Conservation (phyloP, 306 rosid genomes). For the Myrica gale region DNA sequence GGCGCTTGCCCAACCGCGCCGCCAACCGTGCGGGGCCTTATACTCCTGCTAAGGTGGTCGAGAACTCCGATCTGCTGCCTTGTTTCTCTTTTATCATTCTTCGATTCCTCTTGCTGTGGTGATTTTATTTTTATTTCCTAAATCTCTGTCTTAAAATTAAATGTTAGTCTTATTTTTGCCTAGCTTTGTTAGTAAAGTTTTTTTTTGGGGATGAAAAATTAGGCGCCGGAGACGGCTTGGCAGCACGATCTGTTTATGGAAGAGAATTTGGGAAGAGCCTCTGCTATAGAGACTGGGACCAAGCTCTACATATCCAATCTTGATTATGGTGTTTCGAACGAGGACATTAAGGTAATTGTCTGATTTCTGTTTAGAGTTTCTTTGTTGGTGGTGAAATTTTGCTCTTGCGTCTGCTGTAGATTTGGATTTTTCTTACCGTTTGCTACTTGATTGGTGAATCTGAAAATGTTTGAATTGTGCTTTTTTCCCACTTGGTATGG, state of each 20-base stretch:
- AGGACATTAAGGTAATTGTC: constrained; percentile 73
- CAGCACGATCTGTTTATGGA: constrained; percentile 78
- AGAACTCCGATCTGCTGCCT: background rate
- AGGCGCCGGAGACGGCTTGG: constrained; percentile 96
- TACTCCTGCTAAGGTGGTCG: constrained; percentile 47
- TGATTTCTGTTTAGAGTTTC: no score
- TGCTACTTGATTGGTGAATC: background rate
- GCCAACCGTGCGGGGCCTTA: constrained; percentile 70
- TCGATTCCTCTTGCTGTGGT: background rate
- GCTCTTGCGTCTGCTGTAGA: background rate
- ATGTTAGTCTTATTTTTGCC: background rate
- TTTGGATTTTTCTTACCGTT: background rate
- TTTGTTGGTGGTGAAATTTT: background rate
- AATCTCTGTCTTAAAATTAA: background rate
- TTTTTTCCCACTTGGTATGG: no score
- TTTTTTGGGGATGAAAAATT: constrained; percentile 20
- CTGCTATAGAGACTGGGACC: constrained; percentile 88
- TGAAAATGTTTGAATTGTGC: background rate
- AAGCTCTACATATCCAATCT: constrained; percentile 88
- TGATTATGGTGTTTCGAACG: constrained; percentile 90
- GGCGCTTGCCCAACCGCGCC: constrained; percentile 66
- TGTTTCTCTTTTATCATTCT: background rate
- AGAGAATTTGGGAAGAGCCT: constrained; percentile 54
- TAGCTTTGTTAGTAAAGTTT: background rate
- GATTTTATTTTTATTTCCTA: background rate